Conservation (phyloP, 2,329 filamentous ascomycete species). For the Cytospora chrysosperma region DNA sequence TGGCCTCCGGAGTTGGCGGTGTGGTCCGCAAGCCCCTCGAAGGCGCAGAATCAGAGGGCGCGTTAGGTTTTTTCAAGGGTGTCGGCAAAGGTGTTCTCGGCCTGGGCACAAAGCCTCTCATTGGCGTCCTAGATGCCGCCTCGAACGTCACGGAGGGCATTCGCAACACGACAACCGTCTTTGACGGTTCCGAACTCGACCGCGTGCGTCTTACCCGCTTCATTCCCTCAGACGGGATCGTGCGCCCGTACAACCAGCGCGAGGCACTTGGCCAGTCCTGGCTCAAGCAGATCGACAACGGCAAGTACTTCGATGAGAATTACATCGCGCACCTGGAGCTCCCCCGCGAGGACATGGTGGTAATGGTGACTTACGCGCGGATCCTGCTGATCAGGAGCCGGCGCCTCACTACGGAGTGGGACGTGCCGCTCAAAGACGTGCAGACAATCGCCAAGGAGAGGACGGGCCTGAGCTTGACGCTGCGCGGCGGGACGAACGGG, state of each 20-base stretch:
- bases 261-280: conserved; percentile 97
- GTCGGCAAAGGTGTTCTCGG: conserved; percentile 93
- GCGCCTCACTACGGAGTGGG: conserved; percentile 88
- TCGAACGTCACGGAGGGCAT: conserved; percentile 97
- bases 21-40: conserved; percentile 91
- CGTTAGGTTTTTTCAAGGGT: conserved; percentile 93
- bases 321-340: conserved; percentile 97
- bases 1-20: conserved; percentile 91
- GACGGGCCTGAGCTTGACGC: conserved; percentile 83
- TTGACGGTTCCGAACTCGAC: conserved; percentile 91
- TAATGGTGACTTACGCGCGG: conserved; percentile 82
- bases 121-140: conserved; percentile 94
- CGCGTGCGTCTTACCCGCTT: conserved; percentile 92
- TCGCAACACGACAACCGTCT: conserved; percentile 97
- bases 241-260: conserved; percentile 89
- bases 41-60: conserved; percentile 92
- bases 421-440: conserved; percentile 90
- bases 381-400: conserved; percentile 90
- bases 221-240: conserved; percentile 87
- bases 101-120: conserved; percentile 93
- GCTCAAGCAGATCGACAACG: conserved; percentile 97
- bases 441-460: conserved; percentile 97
- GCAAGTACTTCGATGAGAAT: conserved; percentile 94
- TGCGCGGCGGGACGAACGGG: conserved; percentile 88
- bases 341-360: conserved; percentile 80